Percentiles rank a stretch among this genome's conserved stretches.
Conservation (phyloP, 148 eudicot species). For the Diospyros lotus region DNA sequence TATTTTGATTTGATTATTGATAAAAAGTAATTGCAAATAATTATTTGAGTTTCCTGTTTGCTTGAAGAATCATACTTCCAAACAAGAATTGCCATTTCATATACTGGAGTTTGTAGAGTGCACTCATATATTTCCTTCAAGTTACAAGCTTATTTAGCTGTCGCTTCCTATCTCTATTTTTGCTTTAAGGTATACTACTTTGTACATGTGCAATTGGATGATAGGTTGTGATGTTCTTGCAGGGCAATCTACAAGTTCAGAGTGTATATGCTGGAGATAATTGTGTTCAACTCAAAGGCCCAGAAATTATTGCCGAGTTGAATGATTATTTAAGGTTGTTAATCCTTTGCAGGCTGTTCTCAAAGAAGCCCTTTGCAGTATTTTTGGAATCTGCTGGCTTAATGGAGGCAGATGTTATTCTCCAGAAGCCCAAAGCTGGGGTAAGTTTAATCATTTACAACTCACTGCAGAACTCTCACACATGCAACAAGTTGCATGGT, state of each 20-base stretch:
- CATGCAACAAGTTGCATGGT: background rate
- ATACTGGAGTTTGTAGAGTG: too few relatives aligned
- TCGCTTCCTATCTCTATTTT: background rate
- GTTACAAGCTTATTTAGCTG: constrained; percentile 1
- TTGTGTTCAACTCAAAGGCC: constrained; percentile 63
- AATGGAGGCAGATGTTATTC: constrained; percentile 72
- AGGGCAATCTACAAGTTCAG: constrained; percentile 81
- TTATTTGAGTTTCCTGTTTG: too few relatives aligned
- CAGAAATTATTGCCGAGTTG: constrained; percentile 55
- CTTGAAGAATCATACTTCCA: too few relatives aligned
- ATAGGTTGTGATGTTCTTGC: constrained; percentile 22
- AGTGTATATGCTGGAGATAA: constrained; percentile 83
- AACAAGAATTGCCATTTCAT: too few relatives aligned
- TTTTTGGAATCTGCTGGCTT: constrained; percentile 84
- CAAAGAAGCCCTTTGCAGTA: constrained; percentile 90
- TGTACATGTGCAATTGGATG: background rate
- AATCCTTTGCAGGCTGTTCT: constrained; percentile 75
- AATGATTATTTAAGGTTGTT: constrained; percentile 57
- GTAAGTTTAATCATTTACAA: constrained; percentile 31
- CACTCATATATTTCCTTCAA: background rate
- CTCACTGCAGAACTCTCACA: background rate
- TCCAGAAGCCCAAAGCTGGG: constrained; percentile 97
- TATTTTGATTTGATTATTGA: too few relatives aligned
- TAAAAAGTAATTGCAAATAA: too few relatives aligned
- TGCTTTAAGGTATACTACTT: background rate